Conservation (phyloP, 768 basidiomycete genomes). For the Mycena pura region DNA sequence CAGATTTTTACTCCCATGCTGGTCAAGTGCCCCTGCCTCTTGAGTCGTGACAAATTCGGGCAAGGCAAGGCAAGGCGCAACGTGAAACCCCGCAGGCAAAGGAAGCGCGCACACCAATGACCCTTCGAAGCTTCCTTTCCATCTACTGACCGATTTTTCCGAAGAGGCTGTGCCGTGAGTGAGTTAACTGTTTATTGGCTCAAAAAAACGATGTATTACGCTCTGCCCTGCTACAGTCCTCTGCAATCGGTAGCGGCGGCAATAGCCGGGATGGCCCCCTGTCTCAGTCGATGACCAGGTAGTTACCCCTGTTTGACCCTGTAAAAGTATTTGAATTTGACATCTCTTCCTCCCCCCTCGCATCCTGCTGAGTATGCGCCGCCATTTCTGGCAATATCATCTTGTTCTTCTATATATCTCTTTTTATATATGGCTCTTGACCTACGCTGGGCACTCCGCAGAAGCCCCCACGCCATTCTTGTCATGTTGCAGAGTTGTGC, state of each 20-base stretch:
- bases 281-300: not conserved
- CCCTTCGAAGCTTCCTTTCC: no score
- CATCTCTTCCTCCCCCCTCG: not conserved
- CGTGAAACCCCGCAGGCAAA: no score
- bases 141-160: no score
- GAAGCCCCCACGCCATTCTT: no score
- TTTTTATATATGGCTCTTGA: not conserved
- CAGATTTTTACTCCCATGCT: no score
- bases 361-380: not conserved
- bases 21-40: no score
- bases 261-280: not conserved
- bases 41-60: no score
- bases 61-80: no score
- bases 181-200: no score
- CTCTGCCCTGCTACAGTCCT: not conserved
- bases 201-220: no score
- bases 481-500: not conserved
- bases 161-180: no score
- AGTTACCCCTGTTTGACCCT: not conserved
- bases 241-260: not conserved
- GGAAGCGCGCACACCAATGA: no score
- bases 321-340: not conserved
- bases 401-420: not conserved
- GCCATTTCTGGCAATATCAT: not conserved
- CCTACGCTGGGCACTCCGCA: not conserved